Conservation (phyloP, 163 green algal genomes). For the Chlamydomonas reinhardtii region DNA sequence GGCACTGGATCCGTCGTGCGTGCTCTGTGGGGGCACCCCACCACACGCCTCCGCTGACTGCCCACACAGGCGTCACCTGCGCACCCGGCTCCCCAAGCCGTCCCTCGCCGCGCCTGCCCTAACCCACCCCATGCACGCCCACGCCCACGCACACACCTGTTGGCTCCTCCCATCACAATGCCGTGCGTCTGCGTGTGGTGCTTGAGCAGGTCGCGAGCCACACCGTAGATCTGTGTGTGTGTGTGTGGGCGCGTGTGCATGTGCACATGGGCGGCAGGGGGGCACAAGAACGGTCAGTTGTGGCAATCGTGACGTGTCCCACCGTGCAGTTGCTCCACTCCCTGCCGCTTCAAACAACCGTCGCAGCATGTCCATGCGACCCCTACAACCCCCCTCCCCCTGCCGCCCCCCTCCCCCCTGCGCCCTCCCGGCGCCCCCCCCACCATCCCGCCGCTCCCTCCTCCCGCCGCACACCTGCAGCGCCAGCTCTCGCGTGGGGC, state of each 20-base stretch:
- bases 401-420: no score
- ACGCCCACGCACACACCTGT: constrained; percentile 60
- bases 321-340: no score
- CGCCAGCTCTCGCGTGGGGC: constrained; percentile 94
- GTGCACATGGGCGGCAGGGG: background rate
- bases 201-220: constrained; percentile 93
- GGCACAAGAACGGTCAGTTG: no score
- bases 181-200: constrained; percentile 86
- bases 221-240: constrained; percentile 93
- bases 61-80: no score
- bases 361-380: background rate
- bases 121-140: background rate
- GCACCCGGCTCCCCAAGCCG: background rate
- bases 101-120: background rate
- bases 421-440: no score
- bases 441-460: background rate
- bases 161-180: constrained; percentile 96
- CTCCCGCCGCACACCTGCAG: constrained; percentile 71
- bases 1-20: no score
- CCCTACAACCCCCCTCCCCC: background rate
- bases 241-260: background rate
- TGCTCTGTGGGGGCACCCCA: no score
- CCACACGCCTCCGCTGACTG: no score
- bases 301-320: no score
- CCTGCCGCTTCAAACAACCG: no score